Evolutionary conservation across 306 rosid genomes (phyloP), one percentile per base, ranked within the genome.

Genomic region (Cyamopsis tetragonoloba): DNA sequence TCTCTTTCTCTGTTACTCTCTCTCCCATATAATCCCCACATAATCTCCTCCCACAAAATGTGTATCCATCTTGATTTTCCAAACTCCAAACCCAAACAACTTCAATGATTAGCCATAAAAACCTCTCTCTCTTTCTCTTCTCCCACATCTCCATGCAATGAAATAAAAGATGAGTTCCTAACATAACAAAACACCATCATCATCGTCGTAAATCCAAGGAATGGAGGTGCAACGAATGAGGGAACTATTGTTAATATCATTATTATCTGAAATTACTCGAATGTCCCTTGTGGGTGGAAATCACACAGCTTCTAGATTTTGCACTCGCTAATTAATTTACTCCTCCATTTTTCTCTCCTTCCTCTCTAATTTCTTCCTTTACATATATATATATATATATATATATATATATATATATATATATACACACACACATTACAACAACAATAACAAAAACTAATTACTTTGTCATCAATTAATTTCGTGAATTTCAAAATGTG

Each of bases 261-360:
- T 70, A n/a, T 67, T 77, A 58, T 51, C 74, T 2, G 80, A 71
- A 85, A 76, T 46, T 54, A 61, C 55, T 0, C 80, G 85, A 17
- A 72, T 78, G 2, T 82, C 85, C 51, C 89, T 91, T 68, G 89
- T 88, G 74, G 97, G 95, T 78, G 91, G 95, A 27, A 91, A 91
- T 50, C 97, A 91, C 78, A 91, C 97, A 20, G 89, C 89, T 3
- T 75, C 95, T 17, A 82, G 95, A 66, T 91, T 91, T 39, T 91
- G 96, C 71, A 74, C 83, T 72, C 96, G 97, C 86, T 91, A 86
- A 17, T 1, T n/a, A 8, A 0, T 8, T 24, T 28, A 15, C 56
- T 46, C 8, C 3, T 11, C 37, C 4, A n/a, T n/a, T 34, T 11
- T 56, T 37, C 68, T 70, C 31, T 26, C 60, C 2, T n/a, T 34